Evolutionary conservation across 2,329 filamentous ascomycete genomes (phyloP), one percentile per base, ranked within the genome.

Genomic region (Arthrocladium fulminans): DNA sequence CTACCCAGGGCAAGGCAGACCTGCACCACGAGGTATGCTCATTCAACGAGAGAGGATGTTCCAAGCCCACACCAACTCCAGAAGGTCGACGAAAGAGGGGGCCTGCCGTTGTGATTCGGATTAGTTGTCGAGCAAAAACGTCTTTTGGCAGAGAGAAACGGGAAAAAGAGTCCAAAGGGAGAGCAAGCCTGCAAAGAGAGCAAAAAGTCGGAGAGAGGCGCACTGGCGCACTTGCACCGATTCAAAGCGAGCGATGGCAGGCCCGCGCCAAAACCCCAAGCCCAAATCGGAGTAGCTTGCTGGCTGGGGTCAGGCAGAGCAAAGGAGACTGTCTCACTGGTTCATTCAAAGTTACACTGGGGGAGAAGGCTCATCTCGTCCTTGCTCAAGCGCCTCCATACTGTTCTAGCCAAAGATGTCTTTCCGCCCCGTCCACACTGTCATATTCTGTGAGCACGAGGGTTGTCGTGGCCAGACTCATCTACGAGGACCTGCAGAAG

Each of bases 1-100:
- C 39, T 42, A 42, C 39, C 39, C 22, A 8, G n/a, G 6, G 22
- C 42, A 45, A 45, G 42, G 42, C 30, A 45, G 42, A 45, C 30
- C 30, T 35, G 42, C 42, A 35, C 15, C 4, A 35, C 29, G 42
- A 32, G 29, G 29, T n/a, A 19, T 35, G 13, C 42, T 45, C 42
- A 45, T 45, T 17, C 42, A 45, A 34, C n/a, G 10, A 41, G 19
- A 35, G 9, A 45, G n/a, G 17, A 19, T 10, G 19, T 35, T 22
- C 19, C 27, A 7, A 10, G 12, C 13, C 42, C 29, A 9, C 13
- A 20, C 17, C 22, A n/a, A 30, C n/a, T 45, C 9, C 22, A n/a
- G 22, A 10, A 25, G 13, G 13, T 25, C 13, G 39, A 27, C 13
- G 22, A 42, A 24, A 17, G 39, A 7, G 39, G n/a, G 8, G 39